Base-by-base conservation (phyloP, 2,329 filamentous ascomycete genomes). In the Fusarium sororula region DNA sequence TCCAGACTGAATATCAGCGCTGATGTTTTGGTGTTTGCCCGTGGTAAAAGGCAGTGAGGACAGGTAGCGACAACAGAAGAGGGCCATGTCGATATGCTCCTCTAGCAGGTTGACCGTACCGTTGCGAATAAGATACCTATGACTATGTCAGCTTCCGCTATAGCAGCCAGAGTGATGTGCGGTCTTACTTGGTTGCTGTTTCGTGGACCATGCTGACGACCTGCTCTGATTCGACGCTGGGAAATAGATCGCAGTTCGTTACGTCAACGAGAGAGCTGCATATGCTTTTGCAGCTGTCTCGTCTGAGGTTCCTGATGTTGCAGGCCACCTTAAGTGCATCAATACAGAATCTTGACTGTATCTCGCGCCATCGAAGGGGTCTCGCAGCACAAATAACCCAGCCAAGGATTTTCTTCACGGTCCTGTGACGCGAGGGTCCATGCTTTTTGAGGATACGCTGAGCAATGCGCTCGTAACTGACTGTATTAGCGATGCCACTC, bases 71-170 rank as follows among this genome's bases (percentile, higher is more conserved):
- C 22, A 51, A 18, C 51, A 65, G 10, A 65, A 65, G 0, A 65
- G 60, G 0, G 60, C 22, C 59, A 65, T 64, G 0, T 39, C n/a
- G 0, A 30, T 14, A 20, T 66, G 60, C 4, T 66, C 22, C 0
- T 57, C 0, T 0, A 44, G 0, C 0, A 66, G 4, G 0, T 51
- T 17, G 0, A 66, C 11, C 0, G 24, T 44, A 0, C 6, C 2
- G 0, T 7, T 51, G 5, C 3, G 7, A 0, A 66, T 1, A 0
- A 66, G 60, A 4, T 66, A 66, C 2, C 64, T 65, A 3, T 5
- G 3, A 0, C 0, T 0, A 8, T 5, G 1, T 28, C 8, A 28
- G 28, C 28, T 12, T 1, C n/a, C n/a, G n/a, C n/a, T n/a, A n/a
- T n/a, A n/a, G n/a, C n/a, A n/a, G n/a, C n/a, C n/a, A n/a, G n/a